Evolutionary conservation across 75 land plant genomes (phyloP), one percentile per base, ranked within the genome.

Genomic region (Pinus albicaulis): DNA sequence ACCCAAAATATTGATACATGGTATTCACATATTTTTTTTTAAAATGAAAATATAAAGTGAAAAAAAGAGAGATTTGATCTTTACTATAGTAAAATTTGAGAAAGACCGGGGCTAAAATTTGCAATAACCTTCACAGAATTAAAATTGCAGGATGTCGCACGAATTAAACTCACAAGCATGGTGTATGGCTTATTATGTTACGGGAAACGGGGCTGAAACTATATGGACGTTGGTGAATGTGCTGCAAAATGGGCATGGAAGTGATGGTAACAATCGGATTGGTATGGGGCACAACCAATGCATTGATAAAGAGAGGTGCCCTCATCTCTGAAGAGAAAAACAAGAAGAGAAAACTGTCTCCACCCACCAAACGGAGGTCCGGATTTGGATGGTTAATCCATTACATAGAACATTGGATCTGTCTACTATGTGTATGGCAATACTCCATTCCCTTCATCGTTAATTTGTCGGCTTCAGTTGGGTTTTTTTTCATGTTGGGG

Each of bases 221-320:
- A 44, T 1, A 48, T 48, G 2, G 53, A 11, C 11, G 53, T 48
- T 48, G 2, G 53, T 10, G 11, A 48, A 2, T 48, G 53, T 48
- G 53, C 53, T 48, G 53, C 53, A 48, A 48, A 48, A 48, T 48
- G 53, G 53, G 53, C 53, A 11, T 81, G 57, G 85, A 82, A 76
- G 83, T 84, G 74, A 88, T 94, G 93, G 23, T 92, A 20, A 91
- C 84, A 25, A 89, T 93, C 2, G 99, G 99, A 25, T 78, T 89
- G 13, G 86, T 96, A 22, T 96, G 99, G 99, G 99, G 99, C 36
- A 77, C 82, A 71, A 96, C 99, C n/a, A 96, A 96, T 84, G 98
- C 98, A 25, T 74, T 92, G 22, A 94, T 96, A 84, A 90, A 93
- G 77, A 87, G 91, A 41, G 99, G 99, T 66, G 93, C 98, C 19